phyloP scores from a whole-genome alignment of 1,284 basidiomycete genomes.

The Rhizoctonia solani region DNA sequence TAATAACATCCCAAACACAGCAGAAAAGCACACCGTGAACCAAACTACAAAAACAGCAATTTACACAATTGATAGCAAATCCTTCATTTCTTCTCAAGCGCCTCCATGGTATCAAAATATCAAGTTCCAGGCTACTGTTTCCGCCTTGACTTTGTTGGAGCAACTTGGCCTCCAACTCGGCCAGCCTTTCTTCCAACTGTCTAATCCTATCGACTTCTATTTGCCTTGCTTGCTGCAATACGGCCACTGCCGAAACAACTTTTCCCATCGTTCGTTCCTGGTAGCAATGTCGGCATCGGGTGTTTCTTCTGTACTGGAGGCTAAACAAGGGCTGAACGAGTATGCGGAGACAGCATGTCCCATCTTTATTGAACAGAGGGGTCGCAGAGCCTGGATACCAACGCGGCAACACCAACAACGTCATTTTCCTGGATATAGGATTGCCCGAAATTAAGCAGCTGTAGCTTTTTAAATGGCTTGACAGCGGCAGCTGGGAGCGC shows the following conservation, averaged over 20 bases:
- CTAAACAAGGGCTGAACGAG: constrained; percentile 28
- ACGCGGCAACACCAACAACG: constrained; percentile 19
- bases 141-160: neutral
- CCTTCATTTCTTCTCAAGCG: neutral
- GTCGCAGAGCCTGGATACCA: constrained; percentile 24
- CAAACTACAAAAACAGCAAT: constrained; percentile 4
- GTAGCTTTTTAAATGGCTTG: constrained; percentile 24
- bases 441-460: constrained; percentile 27
- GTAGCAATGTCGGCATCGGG: constrained; percentile 32
- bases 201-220: constrained; percentile 27
- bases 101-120: neutral
- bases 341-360: constrained; percentile 25
- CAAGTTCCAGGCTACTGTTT: neutral
- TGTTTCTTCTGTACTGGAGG: constrained; percentile 22
- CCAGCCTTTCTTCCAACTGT: constrained; percentile 16
- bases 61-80: neutral
- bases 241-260: constrained; percentile 14
- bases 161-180: constrained; percentile 16
- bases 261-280: constrained; percentile 31
- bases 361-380: constrained; percentile 31
- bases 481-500: constrained; percentile 1
- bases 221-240: constrained; percentile 25
- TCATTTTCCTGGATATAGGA: constrained; percentile 30
- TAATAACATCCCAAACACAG: neutral
- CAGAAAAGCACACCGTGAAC: constrained; percentile 6